These are phyloP conservation scores for Cystofilobasidium bisporidii DNA, from an alignment of 768 basidiomycete species.

Conservation along the genomic window DNA sequence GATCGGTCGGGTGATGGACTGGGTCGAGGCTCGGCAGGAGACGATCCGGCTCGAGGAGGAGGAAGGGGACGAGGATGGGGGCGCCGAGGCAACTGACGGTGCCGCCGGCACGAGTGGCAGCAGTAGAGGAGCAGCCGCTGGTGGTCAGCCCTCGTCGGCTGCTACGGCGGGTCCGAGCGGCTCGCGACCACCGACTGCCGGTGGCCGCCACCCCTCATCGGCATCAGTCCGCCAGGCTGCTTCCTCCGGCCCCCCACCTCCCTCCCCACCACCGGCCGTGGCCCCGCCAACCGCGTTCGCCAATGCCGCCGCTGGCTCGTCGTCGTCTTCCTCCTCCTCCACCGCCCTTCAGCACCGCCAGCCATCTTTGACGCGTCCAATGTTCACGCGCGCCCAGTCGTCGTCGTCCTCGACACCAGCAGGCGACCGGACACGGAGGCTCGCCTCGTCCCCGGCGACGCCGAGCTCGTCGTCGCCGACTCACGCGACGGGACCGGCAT, in stretches of 20 bases:
- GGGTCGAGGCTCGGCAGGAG: conserved; percentile 33
- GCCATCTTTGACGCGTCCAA: neutral
- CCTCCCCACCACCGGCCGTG: neutral
- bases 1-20: conserved; percentile 32
- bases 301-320: conserved; percentile 3
- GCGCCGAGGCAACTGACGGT: neutral
- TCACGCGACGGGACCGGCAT: neutral
- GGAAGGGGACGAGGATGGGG: conserved; percentile 12
- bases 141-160: too few relatives aligned
- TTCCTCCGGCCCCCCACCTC: neutral
- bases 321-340: neutral
- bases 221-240: neutral
- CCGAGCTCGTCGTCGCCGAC: neutral
- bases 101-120: neutral
- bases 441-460: neutral
- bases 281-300: neutral
- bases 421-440: neutral
- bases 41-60: conserved; percentile 26
- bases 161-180: neutral
- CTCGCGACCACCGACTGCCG: neutral
- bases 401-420: neutral
- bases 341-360: neutral
- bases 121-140: neutral
- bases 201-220: neutral
- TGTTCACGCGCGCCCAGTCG: neutral